phyloP scores from a whole-genome alignment of 2,329 filamentous ascomycete genomes.

The Plectosphaerella sp. region DNA sequence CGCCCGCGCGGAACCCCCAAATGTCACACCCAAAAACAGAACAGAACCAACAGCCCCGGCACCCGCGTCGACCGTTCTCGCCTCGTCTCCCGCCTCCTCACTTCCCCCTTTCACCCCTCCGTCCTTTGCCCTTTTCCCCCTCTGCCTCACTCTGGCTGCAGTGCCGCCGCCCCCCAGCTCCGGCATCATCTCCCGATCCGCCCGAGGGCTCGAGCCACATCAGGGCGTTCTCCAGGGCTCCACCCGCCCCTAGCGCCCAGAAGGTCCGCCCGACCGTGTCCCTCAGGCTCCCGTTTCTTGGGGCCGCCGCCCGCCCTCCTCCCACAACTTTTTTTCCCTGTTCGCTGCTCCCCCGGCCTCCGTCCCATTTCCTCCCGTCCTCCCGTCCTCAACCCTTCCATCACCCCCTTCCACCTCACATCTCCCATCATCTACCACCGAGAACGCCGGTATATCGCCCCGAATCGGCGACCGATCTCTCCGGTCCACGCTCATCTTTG shows the following conservation, averaged over 20 bases:
- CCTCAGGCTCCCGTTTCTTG: constrained; percentile 7
- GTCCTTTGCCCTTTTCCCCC: too few relatives aligned
- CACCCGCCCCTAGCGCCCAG: constrained; percentile 2
- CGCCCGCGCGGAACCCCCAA: too few relatives aligned
- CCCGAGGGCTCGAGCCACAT: constrained; percentile 7
- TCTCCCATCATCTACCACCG: neutral
- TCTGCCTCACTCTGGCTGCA: too few relatives aligned
- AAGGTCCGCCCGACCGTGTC: constrained; percentile 8
- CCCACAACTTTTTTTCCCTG: constrained; percentile 12
- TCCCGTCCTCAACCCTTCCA: constrained; percentile 1
- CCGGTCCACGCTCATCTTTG: neutral
- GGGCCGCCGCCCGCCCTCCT: constrained; percentile 9
- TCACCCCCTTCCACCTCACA: neutral
- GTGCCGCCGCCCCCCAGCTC: constrained; percentile 5
- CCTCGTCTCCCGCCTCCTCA: too few relatives aligned
- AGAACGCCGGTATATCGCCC: neutral
- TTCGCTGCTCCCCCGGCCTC: constrained; percentile 7
- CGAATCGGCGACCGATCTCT: neutral
- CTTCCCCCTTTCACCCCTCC: too few relatives aligned
- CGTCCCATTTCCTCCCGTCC: constrained; percentile 5
- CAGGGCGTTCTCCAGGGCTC: neutral
- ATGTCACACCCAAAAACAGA: too few relatives aligned
- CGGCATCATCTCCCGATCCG: constrained; percentile 13
- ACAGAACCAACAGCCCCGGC: too few relatives aligned
- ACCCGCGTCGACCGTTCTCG: too few relatives aligned